These are phyloP conservation scores for Purshia tridentata DNA, from an alignment of 306 rosid genomes.

Conservation along the genomic window DNA sequence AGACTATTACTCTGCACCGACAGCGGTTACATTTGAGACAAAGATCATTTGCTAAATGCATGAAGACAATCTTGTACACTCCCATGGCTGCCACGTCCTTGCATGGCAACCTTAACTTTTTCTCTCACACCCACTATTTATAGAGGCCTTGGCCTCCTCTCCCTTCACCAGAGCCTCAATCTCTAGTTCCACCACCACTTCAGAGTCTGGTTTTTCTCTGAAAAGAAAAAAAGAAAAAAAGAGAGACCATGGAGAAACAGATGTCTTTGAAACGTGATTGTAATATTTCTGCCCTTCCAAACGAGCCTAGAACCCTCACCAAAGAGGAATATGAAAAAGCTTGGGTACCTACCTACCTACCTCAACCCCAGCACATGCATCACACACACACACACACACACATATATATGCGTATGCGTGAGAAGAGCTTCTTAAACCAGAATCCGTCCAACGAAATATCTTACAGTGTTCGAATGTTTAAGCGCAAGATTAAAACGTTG, in stretches of 20 bases:
- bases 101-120: neutral
- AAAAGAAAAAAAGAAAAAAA: neutral
- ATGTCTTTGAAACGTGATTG: neutral
- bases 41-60: neutral
- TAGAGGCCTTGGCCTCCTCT: neutral
- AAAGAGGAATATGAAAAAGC: too few species aligned
- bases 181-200: neutral
- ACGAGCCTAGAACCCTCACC: too few species aligned
- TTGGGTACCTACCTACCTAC: too few species aligned
- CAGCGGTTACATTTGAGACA: constrained; percentile 9
- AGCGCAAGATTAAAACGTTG: too few species aligned
- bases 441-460: too few species aligned
- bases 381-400: too few species aligned
- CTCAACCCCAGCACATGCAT: too few species aligned
- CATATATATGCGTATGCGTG: too few species aligned
- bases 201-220: neutral
- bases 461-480: too few species aligned
- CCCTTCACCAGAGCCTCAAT: neutral
- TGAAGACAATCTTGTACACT: too few species aligned
- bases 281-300: too few species aligned
- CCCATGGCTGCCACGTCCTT: constrained; percentile 15
- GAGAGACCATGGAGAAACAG: neutral
- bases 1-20: neutral
- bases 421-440: too few species aligned
- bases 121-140: neutral